phyloP scores from a whole-genome alignment of 805 yeast species.

The Lipomyces mesembrius region DNA sequence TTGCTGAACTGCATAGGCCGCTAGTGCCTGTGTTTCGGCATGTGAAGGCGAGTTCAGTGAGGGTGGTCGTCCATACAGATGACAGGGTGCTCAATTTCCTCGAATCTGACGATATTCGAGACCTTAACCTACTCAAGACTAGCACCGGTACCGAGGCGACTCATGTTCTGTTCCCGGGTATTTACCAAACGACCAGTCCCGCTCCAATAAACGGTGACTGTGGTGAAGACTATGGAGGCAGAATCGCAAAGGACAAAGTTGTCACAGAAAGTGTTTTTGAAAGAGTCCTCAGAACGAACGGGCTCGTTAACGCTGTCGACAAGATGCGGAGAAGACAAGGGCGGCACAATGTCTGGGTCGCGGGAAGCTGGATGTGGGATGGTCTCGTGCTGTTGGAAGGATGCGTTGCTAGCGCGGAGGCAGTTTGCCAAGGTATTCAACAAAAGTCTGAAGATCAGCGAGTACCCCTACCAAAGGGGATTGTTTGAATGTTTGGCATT shows the following conservation, averaged over 20 bases:
- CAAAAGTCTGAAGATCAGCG: constrained; percentile 5
- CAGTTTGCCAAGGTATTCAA: constrained; percentile 24
- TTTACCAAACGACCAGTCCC: constrained; percentile 34
- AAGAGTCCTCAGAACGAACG: constrained; percentile 29
- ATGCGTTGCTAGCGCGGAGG: constrained; percentile 29
- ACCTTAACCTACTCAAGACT: constrained; percentile 24
- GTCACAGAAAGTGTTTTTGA: constrained; percentile 24
- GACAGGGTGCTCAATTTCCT: constrained; percentile 23
- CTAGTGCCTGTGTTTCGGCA: constrained; percentile 11
- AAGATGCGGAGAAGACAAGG: constrained; percentile 29
- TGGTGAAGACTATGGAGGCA: constrained; percentile 14
- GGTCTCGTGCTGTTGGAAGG: constrained; percentile 35
- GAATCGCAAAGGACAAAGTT: constrained; percentile 23
- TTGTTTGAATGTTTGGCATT: not conserved
- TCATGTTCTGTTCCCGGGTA: constrained; percentile 30
- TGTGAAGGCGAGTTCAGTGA: constrained; percentile 21
- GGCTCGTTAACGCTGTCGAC: constrained; percentile 26
- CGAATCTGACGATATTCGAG: constrained; percentile 22
- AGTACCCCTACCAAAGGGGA: not conserved
- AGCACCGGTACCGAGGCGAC: constrained; percentile 24
- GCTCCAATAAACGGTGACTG: constrained; percentile 8
- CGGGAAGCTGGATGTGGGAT: constrained; percentile 36
- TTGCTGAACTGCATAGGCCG: constrained; percentile 14
- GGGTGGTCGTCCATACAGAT: constrained; percentile 34
- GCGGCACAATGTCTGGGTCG: constrained; percentile 30